A percentile compares a stretch with the other conserved stretches of the same genome.
Conservation (phyloP, 495 filamentous ascomycete species). For the Pseudotulostoma volvatum region DNA sequence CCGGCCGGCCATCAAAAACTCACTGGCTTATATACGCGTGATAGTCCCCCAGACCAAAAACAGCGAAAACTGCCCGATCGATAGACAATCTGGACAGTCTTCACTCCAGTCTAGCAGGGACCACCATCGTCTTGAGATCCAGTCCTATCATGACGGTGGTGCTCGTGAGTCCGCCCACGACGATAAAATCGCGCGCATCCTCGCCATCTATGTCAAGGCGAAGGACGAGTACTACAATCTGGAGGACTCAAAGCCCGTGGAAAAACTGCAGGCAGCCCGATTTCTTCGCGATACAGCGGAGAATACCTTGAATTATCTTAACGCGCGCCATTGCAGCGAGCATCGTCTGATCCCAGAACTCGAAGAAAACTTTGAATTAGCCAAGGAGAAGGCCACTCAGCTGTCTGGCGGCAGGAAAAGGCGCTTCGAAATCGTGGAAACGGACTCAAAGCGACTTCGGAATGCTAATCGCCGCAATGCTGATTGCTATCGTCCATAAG, state of each 20-base stretch:
- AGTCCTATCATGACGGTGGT: too few species aligned
- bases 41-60: too few species aligned
- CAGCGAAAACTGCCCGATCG: too few species aligned
- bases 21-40: too few species aligned
- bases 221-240: constrained; percentile 21
- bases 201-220: constrained; percentile 21
- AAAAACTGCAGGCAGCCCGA: constrained; percentile 16
- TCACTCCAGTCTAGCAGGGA: too few species aligned
- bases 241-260: constrained; percentile 3
- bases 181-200: constrained; percentile 15
- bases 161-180: too few species aligned
- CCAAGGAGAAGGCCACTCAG: constrained; percentile 18
- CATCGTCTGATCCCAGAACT: constrained; percentile 19
- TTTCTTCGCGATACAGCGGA: constrained; percentile 36
- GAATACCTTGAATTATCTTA: constrained; percentile 24
- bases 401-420: constrained; percentile 29
- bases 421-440: constrained; percentile 18
- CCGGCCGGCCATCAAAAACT: too few species aligned
- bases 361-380: constrained; percentile 12
- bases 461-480: neutral
- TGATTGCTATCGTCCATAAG: neutral
- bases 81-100: too few species aligned
- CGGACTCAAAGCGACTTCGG: neutral
- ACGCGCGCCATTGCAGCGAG: constrained; percentile 8
- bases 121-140: too few species aligned